Evolutionary conservation across 495 filamentous ascomycete species (phyloP).

Genomic region (Evernia prunastri): DNA sequence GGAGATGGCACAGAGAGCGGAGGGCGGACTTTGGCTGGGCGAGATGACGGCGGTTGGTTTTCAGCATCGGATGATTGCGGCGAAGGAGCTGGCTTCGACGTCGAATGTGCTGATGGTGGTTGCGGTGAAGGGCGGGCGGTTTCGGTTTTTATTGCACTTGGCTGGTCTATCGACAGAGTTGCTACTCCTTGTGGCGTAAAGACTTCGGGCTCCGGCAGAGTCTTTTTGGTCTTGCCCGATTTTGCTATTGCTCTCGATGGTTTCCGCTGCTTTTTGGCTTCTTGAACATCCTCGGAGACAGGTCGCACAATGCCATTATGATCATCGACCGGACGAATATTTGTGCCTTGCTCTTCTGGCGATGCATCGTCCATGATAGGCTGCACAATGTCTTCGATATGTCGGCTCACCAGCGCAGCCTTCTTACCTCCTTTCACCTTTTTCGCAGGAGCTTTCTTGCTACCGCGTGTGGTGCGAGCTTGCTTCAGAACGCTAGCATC

Average conservation of each 20-base stretch:
- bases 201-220: conserved; percentile 7
- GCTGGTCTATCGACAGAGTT: background rate
- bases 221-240: conserved; percentile 4
- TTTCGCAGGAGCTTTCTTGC: conserved; percentile 42
- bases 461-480: conserved; percentile 29
- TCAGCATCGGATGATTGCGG: conserved; percentile 76
- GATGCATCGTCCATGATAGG: conserved; percentile 11
- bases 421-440: conserved; percentile 45
- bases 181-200: background rate
- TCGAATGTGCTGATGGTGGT: conserved; percentile 10
- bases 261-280: conserved; percentile 25
- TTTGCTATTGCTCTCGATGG: conserved; percentile 27
- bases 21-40: conserved; percentile 38
- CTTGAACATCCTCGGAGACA: conserved; percentile 11
- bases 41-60: conserved; percentile 65
- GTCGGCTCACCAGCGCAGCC: conserved; percentile 22
- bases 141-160: background rate
- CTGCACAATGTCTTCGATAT: conserved; percentile 33
- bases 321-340: background rate
- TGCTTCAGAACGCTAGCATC: conserved; percentile 33
- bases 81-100: conserved; percentile 34
- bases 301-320: background rate
- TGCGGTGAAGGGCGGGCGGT: conserved; percentile 1
- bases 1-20: conserved; percentile 32
- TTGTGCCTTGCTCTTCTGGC: conserved; percentile 4